Conservation (phyloP, 2,329 filamentous ascomycete species). For the Hymenoscyphus albidus region DNA sequence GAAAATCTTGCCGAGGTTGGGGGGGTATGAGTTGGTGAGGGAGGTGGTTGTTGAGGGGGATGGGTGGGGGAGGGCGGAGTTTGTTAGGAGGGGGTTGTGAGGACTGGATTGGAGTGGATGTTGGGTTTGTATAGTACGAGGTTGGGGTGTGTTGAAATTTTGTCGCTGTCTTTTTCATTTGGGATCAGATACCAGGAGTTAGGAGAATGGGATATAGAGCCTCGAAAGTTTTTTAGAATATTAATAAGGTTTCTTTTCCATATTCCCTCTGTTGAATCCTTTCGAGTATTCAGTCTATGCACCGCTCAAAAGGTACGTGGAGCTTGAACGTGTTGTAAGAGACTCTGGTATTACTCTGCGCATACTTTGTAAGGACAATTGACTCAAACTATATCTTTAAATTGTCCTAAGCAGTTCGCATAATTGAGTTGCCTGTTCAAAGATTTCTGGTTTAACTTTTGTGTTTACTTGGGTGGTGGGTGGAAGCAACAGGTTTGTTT, state of each 20-base stretch:
- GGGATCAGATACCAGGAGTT: not conserved
- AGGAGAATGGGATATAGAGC: not conserved
- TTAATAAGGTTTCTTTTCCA: not conserved
- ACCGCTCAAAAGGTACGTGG: too few relatives aligned
- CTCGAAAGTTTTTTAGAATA: not conserved
- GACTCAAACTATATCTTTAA: too few relatives aligned
- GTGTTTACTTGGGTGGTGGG: too few relatives aligned
- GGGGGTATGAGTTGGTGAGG: slow-evolving; percentile 52
- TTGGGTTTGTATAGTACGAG: not conserved
- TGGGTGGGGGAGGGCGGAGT: slow-evolving; percentile 59
- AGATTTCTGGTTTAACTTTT: too few relatives aligned
- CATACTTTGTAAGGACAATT: too few relatives aligned
- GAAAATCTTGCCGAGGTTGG: slow-evolving; percentile 47
- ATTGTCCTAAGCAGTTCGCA: too few relatives aligned
- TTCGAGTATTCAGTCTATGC: too few relatives aligned
- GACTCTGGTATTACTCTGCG: too few relatives aligned
- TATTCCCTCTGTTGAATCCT: not conserved
- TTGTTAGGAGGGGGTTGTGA: slow-evolving; percentile 32
- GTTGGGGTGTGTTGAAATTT: too few relatives aligned
- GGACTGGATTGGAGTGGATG: not conserved
- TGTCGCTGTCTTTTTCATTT: not conserved
- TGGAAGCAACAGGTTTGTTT: too few relatives aligned
- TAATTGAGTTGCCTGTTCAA: too few relatives aligned
- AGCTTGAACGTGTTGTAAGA: too few relatives aligned
- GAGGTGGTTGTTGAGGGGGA: slow-evolving; percentile 54